phyloP scores from a whole-genome alignment of 2,329 filamentous ascomycete genomes.

The Ceratocystis eucalypticola region DNA sequence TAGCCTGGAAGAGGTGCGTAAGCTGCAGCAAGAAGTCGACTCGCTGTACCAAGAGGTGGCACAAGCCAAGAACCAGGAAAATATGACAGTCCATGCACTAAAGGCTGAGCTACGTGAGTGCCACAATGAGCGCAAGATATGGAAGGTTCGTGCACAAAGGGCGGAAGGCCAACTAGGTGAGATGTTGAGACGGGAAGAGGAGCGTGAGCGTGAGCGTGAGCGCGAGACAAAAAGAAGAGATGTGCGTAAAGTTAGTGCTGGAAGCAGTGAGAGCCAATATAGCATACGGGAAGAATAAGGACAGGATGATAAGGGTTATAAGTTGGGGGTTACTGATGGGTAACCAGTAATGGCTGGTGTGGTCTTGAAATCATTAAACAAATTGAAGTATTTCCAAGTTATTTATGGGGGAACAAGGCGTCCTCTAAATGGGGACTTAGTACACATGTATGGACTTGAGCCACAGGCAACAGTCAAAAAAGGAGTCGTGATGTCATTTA shows the following conservation, averaged over 20 bases:
- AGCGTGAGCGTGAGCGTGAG: slow-evolving; percentile 25
- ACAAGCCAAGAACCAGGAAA: slow-evolving; percentile 8
- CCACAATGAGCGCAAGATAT: slow-evolving; percentile 30
- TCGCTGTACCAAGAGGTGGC: slow-evolving; percentile 9
- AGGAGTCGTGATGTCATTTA: background rate
- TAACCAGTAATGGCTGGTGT: background rate
- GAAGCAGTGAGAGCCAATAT: slow-evolving; percentile 9
- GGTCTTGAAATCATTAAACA: background rate
- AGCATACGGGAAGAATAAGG: background rate
- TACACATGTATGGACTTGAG: too few relatives aligned
- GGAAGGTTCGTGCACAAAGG: slow-evolving; percentile 42
- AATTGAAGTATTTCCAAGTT: background rate
- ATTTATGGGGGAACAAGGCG: background rate
- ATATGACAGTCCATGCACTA: slow-evolving; percentile 7
- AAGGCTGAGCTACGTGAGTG: slow-evolving; percentile 9
- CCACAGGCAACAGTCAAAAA: background rate
- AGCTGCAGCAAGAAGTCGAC: slow-evolving; percentile 8
- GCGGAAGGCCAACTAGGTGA: slow-evolving; percentile 41
- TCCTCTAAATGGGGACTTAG: background rate
- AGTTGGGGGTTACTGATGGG: background rate
- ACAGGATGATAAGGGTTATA: background rate
- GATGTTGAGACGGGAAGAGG: slow-evolving; percentile 27
- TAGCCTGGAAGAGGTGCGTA: slow-evolving; percentile 7
- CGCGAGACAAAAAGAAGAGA: background rate
- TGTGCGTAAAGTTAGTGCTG: background rate